Base-by-base conservation (phyloP, 1,284 basidiomycete species). In the Ceraceosorus bombacis region DNA sequence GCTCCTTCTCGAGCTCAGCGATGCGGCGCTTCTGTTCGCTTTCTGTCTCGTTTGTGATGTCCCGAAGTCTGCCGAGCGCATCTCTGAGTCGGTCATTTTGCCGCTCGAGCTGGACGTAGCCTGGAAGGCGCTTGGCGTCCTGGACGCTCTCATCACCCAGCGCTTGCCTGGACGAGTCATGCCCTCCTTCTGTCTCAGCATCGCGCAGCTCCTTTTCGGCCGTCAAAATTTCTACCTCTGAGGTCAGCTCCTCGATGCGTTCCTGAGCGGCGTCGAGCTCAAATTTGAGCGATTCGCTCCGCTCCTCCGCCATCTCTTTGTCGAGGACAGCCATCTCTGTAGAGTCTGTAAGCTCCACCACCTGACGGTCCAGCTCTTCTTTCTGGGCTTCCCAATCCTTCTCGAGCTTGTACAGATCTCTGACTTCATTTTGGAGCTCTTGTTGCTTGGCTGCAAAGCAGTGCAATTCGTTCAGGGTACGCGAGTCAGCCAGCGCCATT, bases 281-380 rank as follows among this genome's bases (percentile, higher is more conserved):
- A 0, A 81, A 78, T 75, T 90, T 86, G 0, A 87, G 85, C 0
- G 85, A 78, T 76, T 97, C 94, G 0, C 89, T 86, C 67, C 86
- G 85, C 78, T 97, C 94, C 77, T 98, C 95, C 0, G 94, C 94
- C 56, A 98, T 87, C 78, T 99, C 95, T 78, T 92, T 91, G 78
- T 99, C 95, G 65, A 99, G 80, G 81, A 90, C 90, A 3, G 86
- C 83, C 85, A 97, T 91, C 80, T 99, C 95, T 43, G 97, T 80
- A 76, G 92, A 89, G 68, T 61, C 62, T 12, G 46, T 15, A 4
- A 56, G 37, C 41, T 63, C 53, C 9, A 36, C 27, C 38, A 59
- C 27, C 38, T 55, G 51, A 13, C 15, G 17, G 49, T 57, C 63
- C 27, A 51, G 46, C 15, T 55, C 62, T 51, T 72, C 67, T 43